These are phyloP conservation scores for Circinella umbellata DNA, from an alignment of 371 early-diverging fungal genomes.

Conservation along the genomic window DNA sequence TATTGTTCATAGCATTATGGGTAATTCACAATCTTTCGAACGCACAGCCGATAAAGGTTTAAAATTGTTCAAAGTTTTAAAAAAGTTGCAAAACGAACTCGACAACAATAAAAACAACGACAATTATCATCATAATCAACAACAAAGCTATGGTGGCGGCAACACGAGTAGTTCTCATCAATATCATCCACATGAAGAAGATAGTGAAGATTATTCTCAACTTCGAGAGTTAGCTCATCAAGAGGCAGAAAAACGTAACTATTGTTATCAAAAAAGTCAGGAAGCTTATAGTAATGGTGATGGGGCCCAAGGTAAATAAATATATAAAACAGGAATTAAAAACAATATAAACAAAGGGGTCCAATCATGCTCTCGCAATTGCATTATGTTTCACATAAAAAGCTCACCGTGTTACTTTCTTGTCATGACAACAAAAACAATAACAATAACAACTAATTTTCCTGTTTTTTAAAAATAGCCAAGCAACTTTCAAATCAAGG, in stretches of 20 bases:
- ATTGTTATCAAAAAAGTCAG: constrained; percentile 47
- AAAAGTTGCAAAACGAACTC: constrained; percentile 21
- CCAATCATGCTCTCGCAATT: too few relatives aligned
- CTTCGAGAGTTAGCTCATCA: constrained; percentile 45
- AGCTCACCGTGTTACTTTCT: background rate
- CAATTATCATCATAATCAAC: constrained; percentile 21
- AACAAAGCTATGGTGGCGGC: constrained; percentile 2
- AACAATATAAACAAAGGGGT: too few relatives aligned
- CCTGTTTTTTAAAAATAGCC: constrained; percentile 24
- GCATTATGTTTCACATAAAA: too few relatives aligned
- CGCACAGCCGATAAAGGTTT: constrained; percentile 30
- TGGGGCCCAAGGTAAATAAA: constrained; percentile 39
- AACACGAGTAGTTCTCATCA: constrained; percentile 16
- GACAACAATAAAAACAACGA: background rate
- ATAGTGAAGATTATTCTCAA: constrained; percentile 41
- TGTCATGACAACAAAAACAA: background rate
- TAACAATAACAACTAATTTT: background rate
- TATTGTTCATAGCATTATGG: constrained; percentile 23
- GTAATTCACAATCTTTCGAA: constrained; percentile 43
- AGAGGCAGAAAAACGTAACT: constrained; percentile 50
- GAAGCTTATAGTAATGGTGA: constrained; percentile 47
- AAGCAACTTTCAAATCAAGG: constrained; percentile 60
- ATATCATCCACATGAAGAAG: constrained; percentile 22
- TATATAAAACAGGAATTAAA: too few relatives aligned
- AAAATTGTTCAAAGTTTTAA: constrained; percentile 31